These are phyloP conservation scores for Ascocoryne sarcoides DNA, from an alignment of 2,329 filamentous ascomycete species.

Conservation along the genomic window DNA sequence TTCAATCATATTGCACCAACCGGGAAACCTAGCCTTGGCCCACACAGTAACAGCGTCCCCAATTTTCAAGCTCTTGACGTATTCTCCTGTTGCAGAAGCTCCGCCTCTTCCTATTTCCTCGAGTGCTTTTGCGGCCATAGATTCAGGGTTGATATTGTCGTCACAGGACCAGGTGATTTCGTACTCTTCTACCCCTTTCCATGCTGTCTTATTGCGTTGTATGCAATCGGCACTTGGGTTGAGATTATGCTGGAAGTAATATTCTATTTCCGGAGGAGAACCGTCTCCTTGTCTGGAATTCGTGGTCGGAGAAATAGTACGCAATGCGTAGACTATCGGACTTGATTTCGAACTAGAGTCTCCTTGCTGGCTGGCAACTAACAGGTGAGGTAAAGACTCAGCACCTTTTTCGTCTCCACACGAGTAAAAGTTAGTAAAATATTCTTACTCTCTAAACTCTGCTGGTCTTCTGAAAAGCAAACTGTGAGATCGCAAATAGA, in stretches of 20 bases:
- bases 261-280: too few species aligned
- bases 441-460: neutral
- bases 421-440: neutral
- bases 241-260: constrained; percentile 31
- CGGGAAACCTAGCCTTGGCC: constrained; percentile 47
- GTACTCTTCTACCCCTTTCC: constrained; percentile 32
- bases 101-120: constrained; percentile 39
- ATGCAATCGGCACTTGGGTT: constrained; percentile 30
- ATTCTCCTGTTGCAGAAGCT: constrained; percentile 43
- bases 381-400: neutral
- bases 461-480: neutral
- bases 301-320: constrained; percentile 8
- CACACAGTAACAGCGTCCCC: constrained; percentile 55
- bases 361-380: neutral
- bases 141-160: constrained; percentile 39
- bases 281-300: too few species aligned
- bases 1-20: constrained; percentile 45
- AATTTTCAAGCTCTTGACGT: constrained; percentile 45
- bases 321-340: constrained; percentile 1
- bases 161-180: constrained; percentile 46
- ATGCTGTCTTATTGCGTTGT: constrained; percentile 41
- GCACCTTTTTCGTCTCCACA: neutral
- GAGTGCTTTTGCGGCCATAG: constrained; percentile 30
- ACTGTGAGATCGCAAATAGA: neutral
- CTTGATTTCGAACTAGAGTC: too few species aligned